Evolutionary conservation across 139 green algal species (phyloP).

Genomic region (Picochlorum sp.): DNA sequence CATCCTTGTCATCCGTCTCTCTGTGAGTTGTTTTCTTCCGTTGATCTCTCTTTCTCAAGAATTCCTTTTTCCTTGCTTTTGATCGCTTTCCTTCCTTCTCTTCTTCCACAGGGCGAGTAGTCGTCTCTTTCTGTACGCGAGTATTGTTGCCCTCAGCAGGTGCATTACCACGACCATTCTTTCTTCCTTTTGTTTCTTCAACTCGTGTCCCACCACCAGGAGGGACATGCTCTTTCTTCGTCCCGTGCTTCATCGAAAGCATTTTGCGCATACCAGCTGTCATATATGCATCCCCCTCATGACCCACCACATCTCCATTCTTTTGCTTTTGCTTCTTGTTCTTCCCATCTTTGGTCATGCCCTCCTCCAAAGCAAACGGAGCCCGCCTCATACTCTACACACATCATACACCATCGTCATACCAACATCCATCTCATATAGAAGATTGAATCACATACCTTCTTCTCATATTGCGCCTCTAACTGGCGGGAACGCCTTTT

Average conservation of each 20-base stretch:
- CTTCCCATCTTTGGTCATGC: background rate
- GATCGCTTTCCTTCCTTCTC: constrained; percentile 6
- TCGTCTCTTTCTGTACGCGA: background rate
- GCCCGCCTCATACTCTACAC: background rate
- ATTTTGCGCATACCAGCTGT: background rate
- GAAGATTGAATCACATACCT: background rate
- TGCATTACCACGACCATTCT: too few relatives aligned
- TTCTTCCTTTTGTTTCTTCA: background rate
- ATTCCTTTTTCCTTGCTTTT: constrained; percentile 1
- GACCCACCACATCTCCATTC: background rate
- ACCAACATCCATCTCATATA: too few relatives aligned
- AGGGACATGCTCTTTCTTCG: too few relatives aligned
- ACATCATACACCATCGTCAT: too few relatives aligned
- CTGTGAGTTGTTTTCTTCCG: background rate
- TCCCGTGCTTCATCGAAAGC: background rate
- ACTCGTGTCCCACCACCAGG: background rate
- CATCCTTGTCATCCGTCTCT: background rate
- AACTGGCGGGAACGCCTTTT: background rate
- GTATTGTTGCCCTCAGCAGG: too few relatives aligned
- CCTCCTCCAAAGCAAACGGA: background rate
- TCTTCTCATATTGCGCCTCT: background rate
- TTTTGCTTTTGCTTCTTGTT: background rate
- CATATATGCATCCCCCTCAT: background rate
- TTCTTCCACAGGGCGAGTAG: background rate
- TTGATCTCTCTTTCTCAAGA: constrained; percentile 6